Percentiles rank a stretch among this genome's conserved stretches.
phyloP scores from a whole-genome alignment of 2,329 filamentous ascomycete species.

The Diaporthe batatas region DNA sequence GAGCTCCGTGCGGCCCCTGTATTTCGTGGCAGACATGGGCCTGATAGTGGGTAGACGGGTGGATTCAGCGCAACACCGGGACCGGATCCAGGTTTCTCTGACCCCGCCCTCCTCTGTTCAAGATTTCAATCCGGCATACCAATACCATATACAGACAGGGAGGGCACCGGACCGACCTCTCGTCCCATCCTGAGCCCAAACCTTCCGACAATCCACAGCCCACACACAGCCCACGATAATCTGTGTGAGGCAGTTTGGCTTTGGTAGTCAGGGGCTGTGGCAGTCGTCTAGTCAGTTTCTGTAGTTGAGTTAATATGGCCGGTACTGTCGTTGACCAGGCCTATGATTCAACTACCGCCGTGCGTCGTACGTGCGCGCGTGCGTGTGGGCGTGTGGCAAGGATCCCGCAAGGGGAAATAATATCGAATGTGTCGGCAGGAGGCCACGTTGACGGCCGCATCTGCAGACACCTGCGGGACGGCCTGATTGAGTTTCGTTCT shows the following conservation, averaged over 20 bases:
- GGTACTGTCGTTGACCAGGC: background rate
- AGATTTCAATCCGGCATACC: background rate
- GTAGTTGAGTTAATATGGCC: background rate
- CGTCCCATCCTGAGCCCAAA: background rate
- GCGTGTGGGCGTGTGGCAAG: conserved; percentile 15
- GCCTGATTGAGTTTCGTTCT: conserved; percentile 33
- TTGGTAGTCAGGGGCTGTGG: conserved; percentile 28
- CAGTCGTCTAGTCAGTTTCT: conserved; percentile 1
- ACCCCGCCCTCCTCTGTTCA: background rate
- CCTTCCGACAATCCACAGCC: conserved; percentile 5
- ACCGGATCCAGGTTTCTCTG: conserved; percentile 33
- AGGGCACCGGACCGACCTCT: background rate
- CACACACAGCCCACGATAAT: conserved; percentile 14
- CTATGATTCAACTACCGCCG: conserved; percentile 6
- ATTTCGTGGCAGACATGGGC: conserved; percentile 30
- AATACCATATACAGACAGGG: background rate
- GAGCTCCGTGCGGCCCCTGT: conserved; percentile 39
- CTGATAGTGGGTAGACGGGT: conserved; percentile 18
- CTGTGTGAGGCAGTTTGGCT: conserved; percentile 21
- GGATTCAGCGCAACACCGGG: conserved; percentile 36
- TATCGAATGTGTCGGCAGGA: conserved; percentile 31
- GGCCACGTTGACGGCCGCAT: conserved; percentile 27
- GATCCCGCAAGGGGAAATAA: conserved; percentile 28
- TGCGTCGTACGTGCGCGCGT: conserved; percentile 19
- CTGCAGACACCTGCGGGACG: conserved; percentile 29